Conservation (phyloP, 495 filamentous ascomycete species). For the Staphylotrichum longicolle region DNA sequence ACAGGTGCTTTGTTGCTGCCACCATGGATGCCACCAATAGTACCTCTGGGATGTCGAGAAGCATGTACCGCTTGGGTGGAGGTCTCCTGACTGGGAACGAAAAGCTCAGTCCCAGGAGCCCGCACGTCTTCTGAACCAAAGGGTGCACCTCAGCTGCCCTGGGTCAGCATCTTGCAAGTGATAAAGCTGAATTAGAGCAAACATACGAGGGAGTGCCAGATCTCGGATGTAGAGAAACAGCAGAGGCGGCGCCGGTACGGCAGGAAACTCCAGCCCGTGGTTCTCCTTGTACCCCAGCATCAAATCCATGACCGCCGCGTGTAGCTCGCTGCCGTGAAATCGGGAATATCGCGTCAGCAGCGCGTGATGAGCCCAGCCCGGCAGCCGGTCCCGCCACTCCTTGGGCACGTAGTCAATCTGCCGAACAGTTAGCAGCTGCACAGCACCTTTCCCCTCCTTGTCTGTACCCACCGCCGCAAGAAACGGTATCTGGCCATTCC, state of each 20-base stretch:
- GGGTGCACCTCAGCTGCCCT: constrained; percentile 59
- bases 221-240: constrained; percentile 68
- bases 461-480: constrained; percentile 38
- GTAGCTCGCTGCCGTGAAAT: constrained; percentile 55
- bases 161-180: constrained; percentile 20
- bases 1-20: constrained; percentile 72
- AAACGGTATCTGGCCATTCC: constrained; percentile 41
- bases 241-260: constrained; percentile 64
- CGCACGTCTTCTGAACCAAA: constrained; percentile 56
- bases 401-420: constrained; percentile 56
- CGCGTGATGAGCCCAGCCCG: constrained; percentile 54
- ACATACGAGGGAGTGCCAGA: constrained; percentile 73
- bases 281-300: constrained; percentile 61
- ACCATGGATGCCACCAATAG: constrained; percentile 69
- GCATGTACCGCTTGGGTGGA: constrained; percentile 19
- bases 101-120: constrained; percentile 56
- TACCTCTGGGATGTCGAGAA: constrained; percentile 64
- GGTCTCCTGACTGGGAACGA: constrained; percentile 44
- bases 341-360: constrained; percentile 52
- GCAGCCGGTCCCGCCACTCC: constrained; percentile 63
- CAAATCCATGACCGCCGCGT: constrained; percentile 59
- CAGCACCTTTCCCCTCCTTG: neutral
- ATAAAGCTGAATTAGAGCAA: neutral
- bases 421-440: constrained; percentile 21
- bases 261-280: constrained; percentile 69